phyloP scores from a whole-genome alignment of 495 filamentous ascomycete species.

The Terfezia claveryi region DNA sequence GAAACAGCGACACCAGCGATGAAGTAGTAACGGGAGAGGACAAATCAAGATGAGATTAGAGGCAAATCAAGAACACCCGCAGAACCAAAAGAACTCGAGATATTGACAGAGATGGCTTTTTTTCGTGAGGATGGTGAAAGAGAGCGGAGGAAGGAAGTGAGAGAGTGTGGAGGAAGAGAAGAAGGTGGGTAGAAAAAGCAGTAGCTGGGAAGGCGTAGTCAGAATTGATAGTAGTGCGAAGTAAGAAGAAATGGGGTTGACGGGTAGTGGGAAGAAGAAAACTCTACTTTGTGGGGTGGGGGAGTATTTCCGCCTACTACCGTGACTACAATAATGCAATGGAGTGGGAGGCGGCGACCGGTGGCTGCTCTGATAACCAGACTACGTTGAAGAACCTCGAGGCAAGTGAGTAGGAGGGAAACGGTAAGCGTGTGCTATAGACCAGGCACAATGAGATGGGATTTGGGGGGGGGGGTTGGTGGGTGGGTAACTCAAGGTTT shows the following conservation, averaged over 20 bases:
- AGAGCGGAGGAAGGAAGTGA: not conserved
- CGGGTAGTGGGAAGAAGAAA: constrained; percentile 5
- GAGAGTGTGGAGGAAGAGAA: constrained; percentile 8
- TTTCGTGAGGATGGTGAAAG: constrained; percentile 8
- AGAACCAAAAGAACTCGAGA: constrained; percentile 1
- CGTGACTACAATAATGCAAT: not conserved
- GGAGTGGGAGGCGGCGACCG: too few relatives aligned
- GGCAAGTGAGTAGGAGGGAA: not conserved
- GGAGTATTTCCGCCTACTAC: constrained; percentile 7
- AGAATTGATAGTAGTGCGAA: not conserved
- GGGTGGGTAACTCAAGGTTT: not conserved
- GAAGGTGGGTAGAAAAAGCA: constrained; percentile 3
- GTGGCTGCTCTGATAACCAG: too few relatives aligned
- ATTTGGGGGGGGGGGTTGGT: not conserved
- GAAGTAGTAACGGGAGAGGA: constrained; percentile 5
- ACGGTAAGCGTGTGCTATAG: not conserved
- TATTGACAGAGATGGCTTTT: constrained; percentile 8
- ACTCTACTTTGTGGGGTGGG: constrained; percentile 4
- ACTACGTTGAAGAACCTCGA: too few relatives aligned
- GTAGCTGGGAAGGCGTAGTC: constrained; percentile 4
- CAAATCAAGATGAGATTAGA: constrained; percentile 6
- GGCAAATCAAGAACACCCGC: constrained; percentile 5
- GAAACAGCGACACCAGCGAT: constrained; percentile 6
- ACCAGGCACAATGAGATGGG: not conserved
- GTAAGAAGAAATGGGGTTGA: not conserved